Evolutionary conservation across 192 early-diverging fungal genomes (phyloP), one percentile per base, ranked within the genome.

Genomic region (Linnemannia exigua): DNA sequence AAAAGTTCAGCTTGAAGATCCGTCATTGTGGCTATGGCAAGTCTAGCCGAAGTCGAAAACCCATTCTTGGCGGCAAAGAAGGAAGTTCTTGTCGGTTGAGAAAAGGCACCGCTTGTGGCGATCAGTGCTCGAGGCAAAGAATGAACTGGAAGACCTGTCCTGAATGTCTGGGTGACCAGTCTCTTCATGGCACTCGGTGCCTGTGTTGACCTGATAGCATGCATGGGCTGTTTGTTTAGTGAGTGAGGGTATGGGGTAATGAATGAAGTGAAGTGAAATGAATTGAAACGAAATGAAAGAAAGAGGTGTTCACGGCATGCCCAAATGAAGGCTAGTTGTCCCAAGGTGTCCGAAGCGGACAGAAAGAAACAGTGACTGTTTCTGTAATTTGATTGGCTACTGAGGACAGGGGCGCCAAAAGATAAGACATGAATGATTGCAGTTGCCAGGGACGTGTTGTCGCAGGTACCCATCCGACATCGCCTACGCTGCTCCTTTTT

Each of bases 1-100:
- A 83, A 51, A 51, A 83, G 66, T 8, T 83, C 81, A 14, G 68
- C 37, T 6, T 72, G 70, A 2, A 77, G 16, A 33, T 75, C 79
- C 44, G 20, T 33, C 11, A 46, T 50, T 6, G 72, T 20, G 19
- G 28, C 25, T 51, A 68, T 38, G 19, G 33, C 20, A 76, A 47
- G 61, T 37, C 20, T 68, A 20, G 31, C 50, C 11, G 71, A 48
- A 6, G 44, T n/a, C 14, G 68, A 36, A 70, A 41, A 41, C 33
- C 36, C 20, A 20, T 41, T 70, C 38, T 19, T 41, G 19, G 68
- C 68, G 4, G 68, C 68, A 0, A 41, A 44, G 36, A 41, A 17
- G 12, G 28, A 19, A 36, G 47, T 9, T 44, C 5, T 44, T 44
- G 41, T 7, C 14, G 48, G 37, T 14, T 73, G 47, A 0, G n/a